phyloP scores from a whole-genome alignment of 768 basidiomycete genomes.

The Terana coerulea region DNA sequence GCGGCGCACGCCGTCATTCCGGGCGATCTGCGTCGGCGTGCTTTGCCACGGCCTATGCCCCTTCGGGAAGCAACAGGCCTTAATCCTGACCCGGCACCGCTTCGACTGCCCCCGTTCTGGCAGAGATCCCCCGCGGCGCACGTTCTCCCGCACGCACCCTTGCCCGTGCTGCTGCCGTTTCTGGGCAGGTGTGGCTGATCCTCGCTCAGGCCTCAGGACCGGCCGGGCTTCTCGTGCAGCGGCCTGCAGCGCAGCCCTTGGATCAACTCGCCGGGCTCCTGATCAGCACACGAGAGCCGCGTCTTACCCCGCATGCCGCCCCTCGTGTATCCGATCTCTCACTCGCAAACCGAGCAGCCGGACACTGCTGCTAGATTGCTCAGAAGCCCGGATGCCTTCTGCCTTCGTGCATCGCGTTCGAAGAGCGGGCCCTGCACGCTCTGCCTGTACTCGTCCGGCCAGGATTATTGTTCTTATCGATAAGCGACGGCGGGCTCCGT shows the following conservation, averaged over 20 bases:
- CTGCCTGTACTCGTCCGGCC: no score
- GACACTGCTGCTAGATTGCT: no score
- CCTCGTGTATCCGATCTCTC: not conserved
- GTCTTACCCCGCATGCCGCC: not conserved
- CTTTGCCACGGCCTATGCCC: slow-evolving; percentile 1
- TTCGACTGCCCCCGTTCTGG: not conserved
- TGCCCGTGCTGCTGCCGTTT: no score
- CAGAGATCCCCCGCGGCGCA: not conserved
- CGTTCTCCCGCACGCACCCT: no score
- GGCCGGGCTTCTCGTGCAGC: not conserved
- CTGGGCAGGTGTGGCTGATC: no score
- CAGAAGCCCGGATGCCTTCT: no score
- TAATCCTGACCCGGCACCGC: slow-evolving; percentile 8
- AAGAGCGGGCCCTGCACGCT: no score
- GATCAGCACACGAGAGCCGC: slow-evolving; percentile 1
- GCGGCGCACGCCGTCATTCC: slow-evolving; percentile 2
- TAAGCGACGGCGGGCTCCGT: no score
- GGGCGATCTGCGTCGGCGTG: not conserved
- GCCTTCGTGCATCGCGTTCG: no score
- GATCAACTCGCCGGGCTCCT: slow-evolving; percentile 2
- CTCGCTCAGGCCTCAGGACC: no score
- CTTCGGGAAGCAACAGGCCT: slow-evolving; percentile 8
- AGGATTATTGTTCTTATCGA: no score
- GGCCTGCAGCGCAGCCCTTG: not conserved
- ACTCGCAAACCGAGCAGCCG: not conserved